Evolutionary conservation across 495 filamentous ascomycete genomes (phyloP).

Genomic region (Daldinia loculata): DNA sequence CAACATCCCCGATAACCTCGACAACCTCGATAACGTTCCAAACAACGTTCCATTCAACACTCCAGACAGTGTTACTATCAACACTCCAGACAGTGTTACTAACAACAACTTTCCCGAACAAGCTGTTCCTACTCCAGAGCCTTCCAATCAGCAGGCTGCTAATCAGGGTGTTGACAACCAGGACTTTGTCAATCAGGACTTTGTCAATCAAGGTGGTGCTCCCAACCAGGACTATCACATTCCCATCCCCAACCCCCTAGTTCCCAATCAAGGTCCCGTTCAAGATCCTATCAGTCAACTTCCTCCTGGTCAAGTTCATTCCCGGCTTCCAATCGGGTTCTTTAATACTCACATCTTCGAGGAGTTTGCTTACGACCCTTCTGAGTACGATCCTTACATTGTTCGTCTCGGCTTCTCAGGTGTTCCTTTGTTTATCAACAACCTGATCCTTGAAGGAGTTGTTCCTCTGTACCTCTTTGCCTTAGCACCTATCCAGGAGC

Average conservation of each 20-base stretch:
- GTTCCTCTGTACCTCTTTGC: neutral
- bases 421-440: neutral
- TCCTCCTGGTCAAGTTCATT: neutral
- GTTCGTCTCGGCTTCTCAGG: neutral
- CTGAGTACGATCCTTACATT: neutral
- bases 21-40: too few species aligned
- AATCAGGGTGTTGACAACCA: neutral
- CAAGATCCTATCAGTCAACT: neutral
- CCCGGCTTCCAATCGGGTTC: neutral
- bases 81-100: neutral
- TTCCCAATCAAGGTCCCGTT: neutral
- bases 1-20: too few species aligned
- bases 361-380: neutral
- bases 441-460: neutral
- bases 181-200: neutral
- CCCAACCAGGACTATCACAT: neutral
- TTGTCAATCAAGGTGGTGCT: neutral
- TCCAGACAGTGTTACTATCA: neutral
- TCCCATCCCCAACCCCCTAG: neutral
- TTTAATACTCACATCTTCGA: neutral
- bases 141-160: neutral
- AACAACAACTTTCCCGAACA: neutral
- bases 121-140: neutral
- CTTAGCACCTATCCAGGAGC: neutral
- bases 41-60: neutral